Conservation (phyloP, 2,329 filamentous ascomycete species). For the Claviceps monticola region DNA sequence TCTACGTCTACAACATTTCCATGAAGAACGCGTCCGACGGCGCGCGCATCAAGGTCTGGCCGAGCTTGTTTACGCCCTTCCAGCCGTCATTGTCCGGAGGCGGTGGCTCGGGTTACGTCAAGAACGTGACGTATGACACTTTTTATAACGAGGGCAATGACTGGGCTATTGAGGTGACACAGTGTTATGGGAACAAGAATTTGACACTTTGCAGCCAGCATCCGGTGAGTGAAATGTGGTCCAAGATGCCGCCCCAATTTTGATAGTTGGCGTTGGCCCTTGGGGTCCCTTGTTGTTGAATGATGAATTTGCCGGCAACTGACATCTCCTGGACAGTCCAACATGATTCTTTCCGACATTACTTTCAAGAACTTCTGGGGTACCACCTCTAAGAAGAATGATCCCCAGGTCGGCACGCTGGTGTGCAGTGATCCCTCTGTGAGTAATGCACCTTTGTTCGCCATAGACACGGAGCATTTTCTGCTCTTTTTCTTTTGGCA, state of each 20-base stretch:
- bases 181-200: slow-evolving; percentile 1
- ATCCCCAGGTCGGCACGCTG: background rate
- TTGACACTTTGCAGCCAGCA: background rate
- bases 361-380: background rate
- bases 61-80: slow-evolving; percentile 26
- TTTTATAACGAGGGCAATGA: slow-evolving; percentile 49
- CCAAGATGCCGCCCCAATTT: too few relatives aligned
- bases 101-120: slow-evolving; percentile 36
- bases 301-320: background rate
- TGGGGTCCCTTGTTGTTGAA: background rate
- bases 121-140: slow-evolving; percentile 52
- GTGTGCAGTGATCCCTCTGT: background rate
- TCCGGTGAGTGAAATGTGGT: background rate
- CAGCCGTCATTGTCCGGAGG: slow-evolving; percentile 44
- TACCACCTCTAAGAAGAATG: background rate
- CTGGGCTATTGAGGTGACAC: slow-evolving; percentile 3
- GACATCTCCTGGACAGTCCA: background rate
- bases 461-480: too few relatives aligned
- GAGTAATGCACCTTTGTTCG: background rate
- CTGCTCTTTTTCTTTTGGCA: too few relatives aligned
- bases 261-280: too few relatives aligned
- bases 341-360: background rate
- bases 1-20: slow-evolving; percentile 49
- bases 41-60: slow-evolving; percentile 64
- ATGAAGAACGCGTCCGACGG: slow-evolving; percentile 49